Evolutionary conservation across 2,329 filamentous ascomycete species (phyloP).

Genomic region (Trichophyton rubrum): DNA sequence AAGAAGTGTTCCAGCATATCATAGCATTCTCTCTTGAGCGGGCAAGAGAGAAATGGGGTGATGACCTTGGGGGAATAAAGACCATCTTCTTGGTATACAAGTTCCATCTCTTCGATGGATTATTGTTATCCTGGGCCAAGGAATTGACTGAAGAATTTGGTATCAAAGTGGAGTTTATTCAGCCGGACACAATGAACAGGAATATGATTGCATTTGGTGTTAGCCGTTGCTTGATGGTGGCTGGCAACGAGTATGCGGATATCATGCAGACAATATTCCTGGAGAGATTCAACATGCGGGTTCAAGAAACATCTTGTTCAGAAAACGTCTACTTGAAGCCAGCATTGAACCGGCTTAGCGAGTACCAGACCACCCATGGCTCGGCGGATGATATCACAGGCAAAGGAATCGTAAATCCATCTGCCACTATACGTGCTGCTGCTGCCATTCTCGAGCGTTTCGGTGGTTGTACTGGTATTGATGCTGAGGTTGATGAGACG

Average conservation of each 20-base stretch:
- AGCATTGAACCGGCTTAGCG: neutral
- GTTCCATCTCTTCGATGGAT: constrained; percentile 1
- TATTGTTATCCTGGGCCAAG: constrained; percentile 1
- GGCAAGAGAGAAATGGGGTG: neutral
- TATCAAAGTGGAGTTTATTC: constrained; percentile 3
- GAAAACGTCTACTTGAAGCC: constrained; percentile 1
- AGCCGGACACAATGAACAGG: constrained; percentile 4
- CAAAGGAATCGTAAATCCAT: constrained; percentile 3
- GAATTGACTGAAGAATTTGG: constrained; percentile 2
- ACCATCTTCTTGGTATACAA: neutral
- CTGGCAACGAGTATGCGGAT: constrained; percentile 3
- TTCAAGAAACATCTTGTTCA: constrained; percentile 3
- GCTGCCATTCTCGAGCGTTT: constrained; percentile 3
- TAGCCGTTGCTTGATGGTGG: neutral
- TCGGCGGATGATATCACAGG: constrained; percentile 5
- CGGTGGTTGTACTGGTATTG: neutral
- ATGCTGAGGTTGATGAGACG: neutral
- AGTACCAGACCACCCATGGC: constrained; percentile 2
- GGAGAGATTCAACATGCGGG: neutral
- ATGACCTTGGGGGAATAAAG: neutral
- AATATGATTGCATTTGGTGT: neutral
- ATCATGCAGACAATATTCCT: constrained; percentile 5
- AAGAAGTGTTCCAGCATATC: constrained; percentile 1
- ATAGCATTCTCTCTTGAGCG: neutral
- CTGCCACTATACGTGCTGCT: constrained; percentile 1